These are phyloP conservation scores for Lachnellula arida DNA, from an alignment of 2,329 filamentous ascomycete genomes.

Conservation along the genomic window DNA sequence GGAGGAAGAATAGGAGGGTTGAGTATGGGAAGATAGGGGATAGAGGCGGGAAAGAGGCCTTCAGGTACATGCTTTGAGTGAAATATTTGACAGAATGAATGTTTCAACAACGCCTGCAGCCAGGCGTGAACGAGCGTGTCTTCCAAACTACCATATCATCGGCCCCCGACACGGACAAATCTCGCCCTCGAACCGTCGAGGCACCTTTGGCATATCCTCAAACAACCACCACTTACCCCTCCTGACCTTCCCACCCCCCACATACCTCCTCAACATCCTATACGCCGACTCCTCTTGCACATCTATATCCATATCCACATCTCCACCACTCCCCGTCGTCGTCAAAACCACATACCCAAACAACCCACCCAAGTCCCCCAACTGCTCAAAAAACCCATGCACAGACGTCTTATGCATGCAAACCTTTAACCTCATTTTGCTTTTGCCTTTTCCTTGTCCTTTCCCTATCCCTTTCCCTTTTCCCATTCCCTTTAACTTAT, in stretches of 20 bases:
- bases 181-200: too few relatives aligned
- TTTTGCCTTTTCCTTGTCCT: too few relatives aligned
- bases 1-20: conserved; percentile 21
- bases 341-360: background rate
- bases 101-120: too few relatives aligned
- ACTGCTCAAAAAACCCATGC: background rate
- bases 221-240: too few relatives aligned
- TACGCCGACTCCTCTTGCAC: too few relatives aligned
- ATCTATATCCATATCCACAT: background rate
- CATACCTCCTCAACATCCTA: too few relatives aligned
- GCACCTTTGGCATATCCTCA: too few relatives aligned
- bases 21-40: conserved; percentile 19
- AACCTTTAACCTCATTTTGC: background rate
- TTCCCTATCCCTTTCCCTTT: background rate
- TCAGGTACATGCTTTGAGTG: background rate
- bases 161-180: too few relatives aligned
- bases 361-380: background rate
- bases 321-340: background rate
- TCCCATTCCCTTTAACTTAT: background rate
- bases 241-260: too few relatives aligned
- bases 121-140: too few relatives aligned
- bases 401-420: background rate
- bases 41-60: conserved; percentile 1
- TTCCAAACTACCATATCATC: too few relatives aligned
- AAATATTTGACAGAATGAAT: background rate